Conservation (phyloP, 2,329 filamentous ascomycete genomes). For the Cladosporium colombiae region DNA sequence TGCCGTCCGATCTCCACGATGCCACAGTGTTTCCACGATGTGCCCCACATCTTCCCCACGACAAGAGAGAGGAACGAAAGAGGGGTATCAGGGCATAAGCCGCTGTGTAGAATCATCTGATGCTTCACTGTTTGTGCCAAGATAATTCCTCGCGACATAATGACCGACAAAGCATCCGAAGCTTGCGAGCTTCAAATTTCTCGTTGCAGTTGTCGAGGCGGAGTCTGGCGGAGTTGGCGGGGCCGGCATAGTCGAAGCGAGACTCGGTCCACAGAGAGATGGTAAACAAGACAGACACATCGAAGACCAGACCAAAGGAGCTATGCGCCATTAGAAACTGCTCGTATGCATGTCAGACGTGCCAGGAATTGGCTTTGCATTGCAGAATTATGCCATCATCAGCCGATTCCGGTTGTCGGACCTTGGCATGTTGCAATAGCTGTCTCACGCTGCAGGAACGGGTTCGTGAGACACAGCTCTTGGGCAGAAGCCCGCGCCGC, state of each 20-base stretch:
- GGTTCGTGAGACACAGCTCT: not conserved
- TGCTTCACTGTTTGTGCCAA: slow-evolving; percentile 5
- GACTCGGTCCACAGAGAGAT: not conserved
- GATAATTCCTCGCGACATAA: not conserved
- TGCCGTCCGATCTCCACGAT: slow-evolving; percentile 2
- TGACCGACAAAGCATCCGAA: slow-evolving; percentile 10
- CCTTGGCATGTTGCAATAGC: not conserved
- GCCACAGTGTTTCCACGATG: not conserved
- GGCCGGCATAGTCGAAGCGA: not conserved
- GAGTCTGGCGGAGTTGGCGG: slow-evolving; percentile 5
- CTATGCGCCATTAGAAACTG: not conserved
- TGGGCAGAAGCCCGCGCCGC: not conserved
- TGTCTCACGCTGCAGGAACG: not conserved
- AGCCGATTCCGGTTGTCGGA: not conserved
- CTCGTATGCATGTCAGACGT: slow-evolving; percentile 12
- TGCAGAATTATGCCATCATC: not conserved
- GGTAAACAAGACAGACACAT: not conserved
- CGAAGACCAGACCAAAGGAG: not conserved
- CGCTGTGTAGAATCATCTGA: not conserved
- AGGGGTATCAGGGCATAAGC: slow-evolving; percentile 2
- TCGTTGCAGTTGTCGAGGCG: not conserved
- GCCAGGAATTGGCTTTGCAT: not conserved
- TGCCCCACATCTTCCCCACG: slow-evolving; percentile 12
- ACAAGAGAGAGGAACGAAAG: not conserved
- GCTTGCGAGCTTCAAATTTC: not conserved